These are phyloP conservation scores for Debaryomyces sp. DNA, from an alignment of 1,139 yeast species.

Conservation along the genomic window DNA sequence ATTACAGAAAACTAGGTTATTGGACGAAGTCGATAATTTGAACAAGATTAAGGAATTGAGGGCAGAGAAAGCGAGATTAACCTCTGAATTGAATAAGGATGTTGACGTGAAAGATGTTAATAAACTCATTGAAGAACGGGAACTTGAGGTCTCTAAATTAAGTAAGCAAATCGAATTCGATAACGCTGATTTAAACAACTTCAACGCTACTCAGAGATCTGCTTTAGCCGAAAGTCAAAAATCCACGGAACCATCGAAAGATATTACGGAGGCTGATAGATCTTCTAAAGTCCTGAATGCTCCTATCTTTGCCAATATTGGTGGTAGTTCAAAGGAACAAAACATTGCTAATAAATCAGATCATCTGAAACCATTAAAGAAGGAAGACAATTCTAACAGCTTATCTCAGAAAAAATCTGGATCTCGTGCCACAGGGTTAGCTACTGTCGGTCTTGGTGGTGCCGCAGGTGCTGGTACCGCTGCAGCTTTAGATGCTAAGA, in stretches of 20 bases:
- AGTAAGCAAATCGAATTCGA: constrained; percentile 38
- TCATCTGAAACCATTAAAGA: constrained; percentile 5
- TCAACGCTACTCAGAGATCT: neutral
- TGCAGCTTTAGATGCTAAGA: constrained; percentile 12
- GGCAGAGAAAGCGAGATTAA: constrained; percentile 39
- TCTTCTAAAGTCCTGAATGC: constrained; percentile 9
- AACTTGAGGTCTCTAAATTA: constrained; percentile 37
- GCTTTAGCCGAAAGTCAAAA: neutral
- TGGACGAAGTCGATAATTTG: constrained; percentile 43
- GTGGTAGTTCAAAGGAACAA: neutral
- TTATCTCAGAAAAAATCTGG: constrained; percentile 7
- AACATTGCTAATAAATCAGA: constrained; percentile 8
- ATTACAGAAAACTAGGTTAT: constrained; percentile 35
- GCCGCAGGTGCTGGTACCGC: constrained; percentile 15
- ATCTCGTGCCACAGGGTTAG: constrained; percentile 12
- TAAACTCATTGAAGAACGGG: constrained; percentile 38
- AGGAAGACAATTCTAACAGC: constrained; percentile 7
- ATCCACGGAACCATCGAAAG: constrained; percentile 5
- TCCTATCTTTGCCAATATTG: neutral
- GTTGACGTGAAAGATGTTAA: constrained; percentile 33
- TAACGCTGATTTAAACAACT: constrained; percentile 26
- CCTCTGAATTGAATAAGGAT: constrained; percentile 28
- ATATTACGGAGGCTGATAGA: constrained; percentile 18
- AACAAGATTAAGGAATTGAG: constrained; percentile 41
- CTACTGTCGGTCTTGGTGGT: constrained; percentile 11